Evolutionary conservation across 2,329 filamentous ascomycete genomes (phyloP).

Genomic region (Allantophomopsis lycopodina): DNA sequence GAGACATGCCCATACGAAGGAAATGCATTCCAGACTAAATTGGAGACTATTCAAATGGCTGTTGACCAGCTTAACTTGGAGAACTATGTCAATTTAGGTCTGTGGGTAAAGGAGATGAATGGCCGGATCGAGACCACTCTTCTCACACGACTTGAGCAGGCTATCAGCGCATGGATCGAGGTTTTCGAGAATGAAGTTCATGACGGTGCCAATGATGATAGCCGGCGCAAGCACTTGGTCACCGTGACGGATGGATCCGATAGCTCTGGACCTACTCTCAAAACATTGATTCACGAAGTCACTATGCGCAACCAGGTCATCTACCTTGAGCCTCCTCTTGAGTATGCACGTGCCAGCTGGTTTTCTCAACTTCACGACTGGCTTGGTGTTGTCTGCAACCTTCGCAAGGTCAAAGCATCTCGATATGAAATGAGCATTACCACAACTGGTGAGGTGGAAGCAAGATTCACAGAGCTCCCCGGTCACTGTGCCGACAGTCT

Average conservation of each 20-base stretch:
- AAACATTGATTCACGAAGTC: slow-evolving; percentile 73
- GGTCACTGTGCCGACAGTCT: slow-evolving; percentile 70
- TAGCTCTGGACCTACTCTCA: slow-evolving; percentile 49
- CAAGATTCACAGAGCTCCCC: slow-evolving; percentile 73
- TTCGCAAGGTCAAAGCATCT: slow-evolving; percentile 88
- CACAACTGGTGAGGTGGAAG: slow-evolving; percentile 47
- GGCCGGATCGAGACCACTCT: slow-evolving; percentile 69
- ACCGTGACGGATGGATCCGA: slow-evolving; percentile 26
- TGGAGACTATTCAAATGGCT: slow-evolving; percentile 78
- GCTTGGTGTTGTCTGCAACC: slow-evolving; percentile 83
- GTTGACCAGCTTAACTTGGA: slow-evolving; percentile 96
- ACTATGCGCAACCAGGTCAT: slow-evolving; percentile 98
- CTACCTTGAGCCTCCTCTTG: slow-evolving; percentile 85
- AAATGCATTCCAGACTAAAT: slow-evolving; percentile 62
- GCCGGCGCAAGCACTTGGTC: slow-evolving; percentile 33
- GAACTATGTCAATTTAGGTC: slow-evolving; percentile 83
- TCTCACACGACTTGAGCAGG: slow-evolving; percentile 67
- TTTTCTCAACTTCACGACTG: slow-evolving; percentile 84
- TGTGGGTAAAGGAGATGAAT: slow-evolving; percentile 85
- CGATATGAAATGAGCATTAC: slow-evolving; percentile 84
- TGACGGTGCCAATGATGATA: slow-evolving; percentile 30
- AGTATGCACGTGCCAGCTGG: slow-evolving; percentile 88
- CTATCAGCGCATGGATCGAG: slow-evolving; percentile 76
- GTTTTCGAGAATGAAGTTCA: slow-evolving; percentile 54
- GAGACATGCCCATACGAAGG: slow-evolving; percentile 73